Percentiles rank a stretch among this genome's conserved stretches.
phyloP scores from a whole-genome alignment of 139 green algal species.

The Chlamydomonas incerta region DNA sequence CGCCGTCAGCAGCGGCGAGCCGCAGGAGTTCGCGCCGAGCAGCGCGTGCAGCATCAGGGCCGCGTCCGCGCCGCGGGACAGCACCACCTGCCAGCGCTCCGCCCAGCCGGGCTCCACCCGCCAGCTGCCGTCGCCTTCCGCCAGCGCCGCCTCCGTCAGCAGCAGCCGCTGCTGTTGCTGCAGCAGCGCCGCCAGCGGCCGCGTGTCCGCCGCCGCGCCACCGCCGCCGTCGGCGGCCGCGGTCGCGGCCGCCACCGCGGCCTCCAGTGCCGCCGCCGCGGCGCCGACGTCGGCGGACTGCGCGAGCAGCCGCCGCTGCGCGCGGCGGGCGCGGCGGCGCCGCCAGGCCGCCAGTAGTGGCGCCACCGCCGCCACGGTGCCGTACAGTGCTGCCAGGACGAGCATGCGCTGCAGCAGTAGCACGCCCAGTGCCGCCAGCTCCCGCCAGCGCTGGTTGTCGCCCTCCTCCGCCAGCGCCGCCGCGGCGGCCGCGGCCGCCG shows the following conservation, averaged over 20 bases:
- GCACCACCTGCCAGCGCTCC: background rate
- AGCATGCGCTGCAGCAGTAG: background rate
- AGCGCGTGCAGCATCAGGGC: background rate
- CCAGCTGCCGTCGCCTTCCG: background rate
- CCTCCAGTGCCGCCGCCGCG: too few species aligned
- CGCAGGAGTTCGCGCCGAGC: too few species aligned
- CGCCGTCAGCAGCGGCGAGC: too few species aligned
- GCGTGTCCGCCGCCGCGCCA: too few species aligned
- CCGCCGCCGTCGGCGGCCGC: too few species aligned
- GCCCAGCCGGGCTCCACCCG: background rate
- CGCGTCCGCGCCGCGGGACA: background rate
- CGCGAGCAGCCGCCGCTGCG: background rate
- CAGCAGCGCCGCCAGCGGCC: too few species aligned
- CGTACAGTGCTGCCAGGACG: background rate
- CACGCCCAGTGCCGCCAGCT: too few species aligned
- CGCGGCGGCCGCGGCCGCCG: background rate
- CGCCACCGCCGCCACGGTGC: background rate
- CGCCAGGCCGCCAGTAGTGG: background rate
- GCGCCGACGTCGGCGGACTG: too few species aligned
- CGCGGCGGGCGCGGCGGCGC: background rate
- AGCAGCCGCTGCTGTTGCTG: background rate
- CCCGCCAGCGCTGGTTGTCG: too few species aligned
- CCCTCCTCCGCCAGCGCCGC: too few species aligned
- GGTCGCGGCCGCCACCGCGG: too few species aligned
- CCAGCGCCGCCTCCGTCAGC: background rate